These are phyloP conservation scores for Pisolithus thermaeus DNA, from an alignment of 1,284 basidiomycete species.

Conservation along the genomic window DNA sequence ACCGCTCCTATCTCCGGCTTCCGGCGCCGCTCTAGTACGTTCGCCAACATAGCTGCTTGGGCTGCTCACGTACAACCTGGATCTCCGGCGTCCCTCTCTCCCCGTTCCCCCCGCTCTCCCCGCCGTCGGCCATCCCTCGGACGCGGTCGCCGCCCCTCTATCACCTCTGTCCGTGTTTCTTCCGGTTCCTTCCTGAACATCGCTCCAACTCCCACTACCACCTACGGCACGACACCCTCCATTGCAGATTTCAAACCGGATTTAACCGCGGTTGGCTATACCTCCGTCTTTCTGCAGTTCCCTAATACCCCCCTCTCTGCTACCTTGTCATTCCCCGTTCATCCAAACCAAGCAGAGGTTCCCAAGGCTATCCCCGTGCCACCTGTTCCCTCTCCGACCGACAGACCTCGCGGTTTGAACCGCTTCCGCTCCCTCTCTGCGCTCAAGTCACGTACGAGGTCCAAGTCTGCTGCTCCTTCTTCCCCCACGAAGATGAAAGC, in stretches of 20 bases:
- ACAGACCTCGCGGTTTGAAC: constrained; percentile 21
- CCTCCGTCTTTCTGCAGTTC: constrained; percentile 56
- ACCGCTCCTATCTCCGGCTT: not conserved
- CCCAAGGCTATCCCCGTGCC: constrained; percentile 7
- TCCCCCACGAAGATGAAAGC: constrained; percentile 20
- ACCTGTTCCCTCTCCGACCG: constrained; percentile 11
- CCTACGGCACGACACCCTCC: constrained; percentile 30
- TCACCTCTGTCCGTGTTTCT: constrained; percentile 26
- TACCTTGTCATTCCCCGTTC: constrained; percentile 20
- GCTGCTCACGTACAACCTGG: constrained; percentile 60
- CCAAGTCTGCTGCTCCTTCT: constrained; percentile 25
- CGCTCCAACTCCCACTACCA: constrained; percentile 36
- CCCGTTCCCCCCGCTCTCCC: constrained; percentile 30
- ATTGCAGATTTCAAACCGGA: constrained; percentile 43
- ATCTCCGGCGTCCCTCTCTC: constrained; percentile 50
- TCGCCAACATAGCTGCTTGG: constrained; percentile 47
- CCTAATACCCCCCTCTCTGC: constrained; percentile 45
- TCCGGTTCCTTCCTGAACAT: constrained; percentile 42
- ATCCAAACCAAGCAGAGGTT: constrained; percentile 5
- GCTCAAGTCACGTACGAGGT: constrained; percentile 32
- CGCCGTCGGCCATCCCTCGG: constrained; percentile 33
- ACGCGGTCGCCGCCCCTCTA: constrained; percentile 30
- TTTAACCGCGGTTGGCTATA: constrained; percentile 56
- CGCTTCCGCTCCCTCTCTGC: constrained; percentile 43
- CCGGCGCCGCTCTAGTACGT: constrained; percentile 33